Conservation (phyloP, 768 basidiomycete genomes). For the Mycena indigotica region DNA sequence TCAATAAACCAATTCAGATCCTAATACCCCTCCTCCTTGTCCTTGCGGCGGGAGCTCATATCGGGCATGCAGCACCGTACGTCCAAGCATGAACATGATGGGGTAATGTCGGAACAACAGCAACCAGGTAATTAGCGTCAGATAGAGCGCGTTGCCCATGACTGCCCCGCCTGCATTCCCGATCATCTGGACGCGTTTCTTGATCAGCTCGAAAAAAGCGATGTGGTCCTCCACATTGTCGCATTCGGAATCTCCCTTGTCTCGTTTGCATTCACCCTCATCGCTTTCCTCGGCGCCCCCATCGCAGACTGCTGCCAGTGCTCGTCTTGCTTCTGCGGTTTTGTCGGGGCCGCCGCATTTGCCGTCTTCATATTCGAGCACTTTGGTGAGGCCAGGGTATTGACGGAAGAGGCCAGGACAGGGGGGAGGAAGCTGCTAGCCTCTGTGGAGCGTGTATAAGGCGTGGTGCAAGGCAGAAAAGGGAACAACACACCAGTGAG, state of each 20-base stretch:
- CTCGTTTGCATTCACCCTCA: background rate
- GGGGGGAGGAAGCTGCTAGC: background rate
- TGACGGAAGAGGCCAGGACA: background rate
- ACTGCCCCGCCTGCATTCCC: conserved; percentile 10
- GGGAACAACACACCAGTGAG: conserved; percentile 6
- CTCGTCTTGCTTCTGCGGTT: background rate
- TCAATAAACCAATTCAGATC: too few relatives aligned
- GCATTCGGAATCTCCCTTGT: background rate
- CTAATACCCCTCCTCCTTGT: background rate
- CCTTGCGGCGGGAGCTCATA: background rate
- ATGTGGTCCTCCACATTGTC: conserved; percentile 6
- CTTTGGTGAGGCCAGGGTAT: background rate
- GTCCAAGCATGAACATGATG: conserved; percentile 11
- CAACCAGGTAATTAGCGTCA: conserved; percentile 10
- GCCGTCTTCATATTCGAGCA: background rate
- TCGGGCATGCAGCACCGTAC: conserved; percentile 12
- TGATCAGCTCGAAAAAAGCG: conserved; percentile 12
- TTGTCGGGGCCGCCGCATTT: background rate
- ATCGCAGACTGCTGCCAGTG: background rate
- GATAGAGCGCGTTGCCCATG: conserved; percentile 12
- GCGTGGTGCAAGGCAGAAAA: background rate
- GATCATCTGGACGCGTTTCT: conserved; percentile 4
- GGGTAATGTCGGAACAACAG: conserved; percentile 15
- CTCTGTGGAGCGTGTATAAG: background rate
- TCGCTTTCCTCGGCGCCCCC: background rate